Evolutionary conservation across 805 yeast genomes (phyloP).

Genomic region (Ogataea angusta): DNA sequence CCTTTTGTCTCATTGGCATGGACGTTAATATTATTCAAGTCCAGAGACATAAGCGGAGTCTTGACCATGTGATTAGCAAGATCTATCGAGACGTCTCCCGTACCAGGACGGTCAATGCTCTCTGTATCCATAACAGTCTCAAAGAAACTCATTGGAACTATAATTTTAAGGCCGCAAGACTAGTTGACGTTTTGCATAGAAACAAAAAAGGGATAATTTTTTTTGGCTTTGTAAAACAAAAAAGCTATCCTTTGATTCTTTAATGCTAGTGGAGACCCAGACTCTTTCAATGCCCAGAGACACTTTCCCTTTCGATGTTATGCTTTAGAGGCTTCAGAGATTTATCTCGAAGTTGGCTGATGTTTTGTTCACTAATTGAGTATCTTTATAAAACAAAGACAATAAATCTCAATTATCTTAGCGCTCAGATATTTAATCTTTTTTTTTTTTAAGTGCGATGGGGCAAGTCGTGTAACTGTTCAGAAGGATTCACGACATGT

Average conservation of each 20-base stretch:
- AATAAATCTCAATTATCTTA: constrained; percentile 2
- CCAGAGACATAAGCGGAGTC: constrained; percentile 18
- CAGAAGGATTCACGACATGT: constrained; percentile 1
- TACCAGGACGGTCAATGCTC: constrained; percentile 16
- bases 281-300: no score
- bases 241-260: background rate
- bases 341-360: no score
- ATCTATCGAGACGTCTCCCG: constrained; percentile 19
- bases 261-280: background rate
- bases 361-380: background rate
- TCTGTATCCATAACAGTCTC: constrained; percentile 19
- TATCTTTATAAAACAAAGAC: constrained; percentile 1
- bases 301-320: background rate
- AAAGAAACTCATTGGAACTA: constrained; percentile 15
- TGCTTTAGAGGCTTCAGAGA: background rate
- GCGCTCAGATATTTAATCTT: constrained; percentile 3
- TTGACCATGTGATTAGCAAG: constrained; percentile 13
- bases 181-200: background rate
- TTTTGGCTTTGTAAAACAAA: background rate
- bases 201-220: background rate
- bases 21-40: constrained; percentile 17
- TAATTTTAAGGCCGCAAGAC: no score
- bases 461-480: constrained; percentile 7
- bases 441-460: background rate
- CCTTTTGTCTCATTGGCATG: constrained; percentile 14